Evolutionary conservation across 2,329 filamentous ascomycete genomes (phyloP), one percentile per base, ranked within the genome.

Genomic region (Furcasterigmium furcatum): DNA sequence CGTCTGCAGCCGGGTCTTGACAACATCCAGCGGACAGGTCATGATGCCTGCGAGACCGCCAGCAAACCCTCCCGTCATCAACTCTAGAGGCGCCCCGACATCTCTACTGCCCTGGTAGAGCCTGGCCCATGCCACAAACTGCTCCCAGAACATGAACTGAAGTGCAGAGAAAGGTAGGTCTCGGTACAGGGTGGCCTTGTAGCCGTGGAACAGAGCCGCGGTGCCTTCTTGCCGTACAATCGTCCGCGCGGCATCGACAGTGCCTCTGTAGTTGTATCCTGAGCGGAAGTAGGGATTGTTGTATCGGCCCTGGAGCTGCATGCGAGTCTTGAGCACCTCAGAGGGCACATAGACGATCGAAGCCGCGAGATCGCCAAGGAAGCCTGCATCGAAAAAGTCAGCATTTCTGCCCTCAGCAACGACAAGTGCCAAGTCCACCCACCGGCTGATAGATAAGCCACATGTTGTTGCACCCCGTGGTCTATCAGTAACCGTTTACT

Each of bases 101-200:
- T 96, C 89, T 46, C 85, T 80, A 51, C 84, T 87, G 27, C 86
- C 82, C 60, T 87, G 84, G 76, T 87, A 95, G 44, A 82, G 66
- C 59, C 87, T 87, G 1, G 94, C 91, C 76, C 89, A 80, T 38
- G 77, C 82, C 58, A 91, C 88, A 62, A 91, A 91, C 65, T 97
- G 89, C 66, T 99, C 94, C 73, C 96, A 99, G 63, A 99, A 96
- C 58, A 95, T 92, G 67, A 99, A 97, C 61, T 99, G 94, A 10
- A 99, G 71, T 1, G 94, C 94, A 1, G 92, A 97, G 62, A 96
- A 99, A 2, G 94, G 94, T 19, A 99, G 77, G 58, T 99, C 94
- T 47, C 94, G 87, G 69, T 88, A 94, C 4, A 99, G 81, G 0
- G 94, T 99, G 10, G 94, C 94, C 64, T 94, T 94, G 72, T 95